These are phyloP conservation scores for Termitomyces sp. DNA, from an alignment of 768 basidiomycete species.

Conservation along the genomic window DNA sequence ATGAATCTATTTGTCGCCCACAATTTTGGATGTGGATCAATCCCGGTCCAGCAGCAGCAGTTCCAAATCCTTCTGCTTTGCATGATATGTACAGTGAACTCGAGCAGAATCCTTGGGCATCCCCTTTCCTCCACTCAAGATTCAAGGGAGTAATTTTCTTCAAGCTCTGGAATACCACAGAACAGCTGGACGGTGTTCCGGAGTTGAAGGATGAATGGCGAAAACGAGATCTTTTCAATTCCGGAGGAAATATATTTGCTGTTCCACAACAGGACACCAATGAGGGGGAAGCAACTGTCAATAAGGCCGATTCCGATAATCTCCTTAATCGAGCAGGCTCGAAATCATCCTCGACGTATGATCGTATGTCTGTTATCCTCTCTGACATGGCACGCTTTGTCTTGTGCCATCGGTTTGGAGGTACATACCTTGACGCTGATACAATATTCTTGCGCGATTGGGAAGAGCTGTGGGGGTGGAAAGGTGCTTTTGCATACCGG, in stretches of 20 bases:
- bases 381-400: conserved; percentile 98
- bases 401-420: conserved; percentile 94
- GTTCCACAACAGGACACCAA: conserved; percentile 45
- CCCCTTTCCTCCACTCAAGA: conserved; percentile 89
- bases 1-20: conserved; percentile 71
- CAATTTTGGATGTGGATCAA: conserved; percentile 99
- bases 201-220: conserved; percentile 94
- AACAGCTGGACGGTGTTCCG: conserved; percentile 88
- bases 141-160: conserved; percentile 94
- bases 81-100: conserved; percentile 83
- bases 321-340: conserved; percentile 78
- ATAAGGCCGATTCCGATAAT: conserved; percentile 42
- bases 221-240: conserved; percentile 81
- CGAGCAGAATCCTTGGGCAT: conserved; percentile 87
- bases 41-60: conserved; percentile 90
- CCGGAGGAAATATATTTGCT: conserved; percentile 73
- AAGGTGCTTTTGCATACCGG: conserved; percentile 94
- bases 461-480: conserved; percentile 98
- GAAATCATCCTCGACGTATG: conserved; percentile 80
- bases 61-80: conserved; percentile 81
- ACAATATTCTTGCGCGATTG: conserved; percentile 95
- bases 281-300: conserved; percentile 13
- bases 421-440: conserved; percentile 96
- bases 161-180: conserved; percentile 98
- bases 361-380: conserved; percentile 87